phyloP scores from a whole-genome alignment of 352 stramenopile genomes.

The Phytophthora lateralis region DNA sequence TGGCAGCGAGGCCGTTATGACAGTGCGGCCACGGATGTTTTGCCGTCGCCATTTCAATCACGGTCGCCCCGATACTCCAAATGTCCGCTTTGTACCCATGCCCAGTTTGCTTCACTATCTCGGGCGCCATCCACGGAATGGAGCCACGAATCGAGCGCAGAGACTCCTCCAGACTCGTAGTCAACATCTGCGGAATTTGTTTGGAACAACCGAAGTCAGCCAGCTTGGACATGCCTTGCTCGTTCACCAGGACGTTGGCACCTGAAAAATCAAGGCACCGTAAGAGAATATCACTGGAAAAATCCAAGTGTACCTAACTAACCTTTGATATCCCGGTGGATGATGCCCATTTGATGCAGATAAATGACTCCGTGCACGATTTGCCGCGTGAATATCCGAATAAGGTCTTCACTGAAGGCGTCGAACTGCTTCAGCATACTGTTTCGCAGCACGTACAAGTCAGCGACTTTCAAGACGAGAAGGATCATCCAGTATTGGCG shows the following conservation, averaged over 20 bases:
- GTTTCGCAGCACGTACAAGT: background rate
- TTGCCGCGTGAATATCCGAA: slow-evolving; percentile 92
- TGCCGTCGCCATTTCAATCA: slow-evolving; percentile 84
- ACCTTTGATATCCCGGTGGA: slow-evolving; percentile 95
- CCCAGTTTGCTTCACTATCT: slow-evolving; percentile 77
- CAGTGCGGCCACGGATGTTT: slow-evolving; percentile 69
- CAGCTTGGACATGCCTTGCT: slow-evolving; percentile 87
- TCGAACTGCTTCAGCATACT: slow-evolving; percentile 94
- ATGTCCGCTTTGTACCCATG: slow-evolving; percentile 82
- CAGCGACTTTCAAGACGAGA: slow-evolving; percentile 1
- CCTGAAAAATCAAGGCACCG: slow-evolving; percentile 28
- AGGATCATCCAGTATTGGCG: background rate
- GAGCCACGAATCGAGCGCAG: slow-evolving; percentile 84
- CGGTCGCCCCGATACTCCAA: slow-evolving; percentile 81
- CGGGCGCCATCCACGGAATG: slow-evolving; percentile 86
- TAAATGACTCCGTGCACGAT: slow-evolving; percentile 93
- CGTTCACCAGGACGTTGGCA: slow-evolving; percentile 90
- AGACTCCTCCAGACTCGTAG: slow-evolving; percentile 82
- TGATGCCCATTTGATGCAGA: slow-evolving; percentile 91
- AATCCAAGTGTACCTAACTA: background rate
- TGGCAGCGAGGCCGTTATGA: slow-evolving; percentile 64
- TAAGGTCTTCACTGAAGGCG: slow-evolving; percentile 90
- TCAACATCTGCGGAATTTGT: slow-evolving; percentile 80
- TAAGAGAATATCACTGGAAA: background rate
- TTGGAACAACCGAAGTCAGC: slow-evolving; percentile 92